Evolutionary conservation across 805 yeast genomes (phyloP).

Genomic region (Candida insectalens): DNA sequence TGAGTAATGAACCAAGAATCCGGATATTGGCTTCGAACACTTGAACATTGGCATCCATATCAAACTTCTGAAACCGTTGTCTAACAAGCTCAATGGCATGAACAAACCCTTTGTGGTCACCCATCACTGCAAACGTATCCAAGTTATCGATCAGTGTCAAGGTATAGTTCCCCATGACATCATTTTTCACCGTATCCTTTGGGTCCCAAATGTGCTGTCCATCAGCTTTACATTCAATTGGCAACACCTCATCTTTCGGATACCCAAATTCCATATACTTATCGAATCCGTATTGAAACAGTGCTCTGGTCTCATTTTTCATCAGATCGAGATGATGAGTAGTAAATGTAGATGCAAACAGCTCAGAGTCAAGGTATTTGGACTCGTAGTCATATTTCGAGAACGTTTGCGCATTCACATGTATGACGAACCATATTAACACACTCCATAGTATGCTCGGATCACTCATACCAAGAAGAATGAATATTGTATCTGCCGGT

Average conservation of each 20-base stretch:
- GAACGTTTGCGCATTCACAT: no score
- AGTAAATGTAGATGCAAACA: slow-evolving; percentile 20
- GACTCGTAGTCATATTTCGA: slow-evolving; percentile 9
- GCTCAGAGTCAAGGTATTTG: slow-evolving; percentile 10
- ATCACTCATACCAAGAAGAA: no score
- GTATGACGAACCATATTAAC: no score
- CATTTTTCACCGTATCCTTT: slow-evolving; percentile 55
- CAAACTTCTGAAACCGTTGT: slow-evolving; percentile 33
- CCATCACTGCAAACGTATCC: slow-evolving; percentile 69
- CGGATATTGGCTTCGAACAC: slow-evolving; percentile 84
- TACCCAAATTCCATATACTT: slow-evolving; percentile 61
- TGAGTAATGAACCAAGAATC: slow-evolving; percentile 70
- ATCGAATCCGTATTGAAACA: slow-evolving; percentile 70
- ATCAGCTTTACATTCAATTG: slow-evolving; percentile 59
- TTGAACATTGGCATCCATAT: slow-evolving; percentile 64
- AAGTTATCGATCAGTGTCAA: slow-evolving; percentile 71
- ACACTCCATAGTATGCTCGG: no score
- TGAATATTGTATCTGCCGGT: no score
- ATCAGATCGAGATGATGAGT: slow-evolving; percentile 13
- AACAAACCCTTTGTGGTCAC: slow-evolving; percentile 47
- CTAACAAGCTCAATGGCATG: slow-evolving; percentile 32
- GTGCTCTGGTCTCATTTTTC: slow-evolving; percentile 36
- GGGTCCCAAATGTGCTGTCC: slow-evolving; percentile 51
- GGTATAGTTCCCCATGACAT: slow-evolving; percentile 77
- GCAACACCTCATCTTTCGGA: slow-evolving; percentile 77